A percentile compares a stretch with the other conserved stretches of the same genome.
These are phyloP conservation scores for Leptographium procerum DNA, from an alignment of 2,329 filamentous ascomycete species.

Conservation along the genomic window DNA sequence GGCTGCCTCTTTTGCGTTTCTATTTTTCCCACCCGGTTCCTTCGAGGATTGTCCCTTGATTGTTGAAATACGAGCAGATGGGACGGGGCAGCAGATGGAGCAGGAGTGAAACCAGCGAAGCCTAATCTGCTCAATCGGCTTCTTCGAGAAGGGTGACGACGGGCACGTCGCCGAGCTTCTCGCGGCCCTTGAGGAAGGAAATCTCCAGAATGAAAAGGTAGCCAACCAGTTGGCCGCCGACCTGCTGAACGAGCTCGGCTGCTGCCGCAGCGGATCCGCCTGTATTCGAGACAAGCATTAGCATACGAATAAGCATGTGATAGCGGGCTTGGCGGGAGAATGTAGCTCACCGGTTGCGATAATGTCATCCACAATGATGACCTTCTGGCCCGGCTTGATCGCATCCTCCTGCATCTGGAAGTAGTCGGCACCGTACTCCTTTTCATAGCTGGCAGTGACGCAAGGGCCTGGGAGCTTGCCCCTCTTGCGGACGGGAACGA, in stretches of 20 bases:
- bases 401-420: constrained; percentile 92
- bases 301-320: background rate
- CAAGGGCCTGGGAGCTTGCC: constrained; percentile 91
- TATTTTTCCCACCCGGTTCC: background rate
- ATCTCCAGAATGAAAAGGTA: constrained; percentile 96
- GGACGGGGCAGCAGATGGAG: background rate
- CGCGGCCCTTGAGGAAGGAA: constrained; percentile 80
- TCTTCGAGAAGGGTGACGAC: constrained; percentile 68
- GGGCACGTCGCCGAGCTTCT: constrained; percentile 70
- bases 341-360: constrained; percentile 82
- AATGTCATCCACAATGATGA: constrained; percentile 92
- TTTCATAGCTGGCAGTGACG: constrained; percentile 75
- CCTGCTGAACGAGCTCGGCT: constrained; percentile 72
- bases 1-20: background rate
- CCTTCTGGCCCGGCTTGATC: constrained; percentile 76
- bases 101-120: background rate
- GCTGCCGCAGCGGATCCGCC: constrained; percentile 87
- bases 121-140: constrained; percentile 5
- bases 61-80: background rate
- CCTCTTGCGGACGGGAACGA: constrained; percentile 88
- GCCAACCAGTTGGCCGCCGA: constrained; percentile 75
- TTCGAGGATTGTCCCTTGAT: background rate
- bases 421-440: constrained; percentile 91
- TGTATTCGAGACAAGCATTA: constrained; percentile 23
- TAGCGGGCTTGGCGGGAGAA: background rate